These are phyloP conservation scores for Aspergillus nanangensis DNA, from an alignment of 495 filamentous ascomycete species.

Conservation along the genomic window DNA sequence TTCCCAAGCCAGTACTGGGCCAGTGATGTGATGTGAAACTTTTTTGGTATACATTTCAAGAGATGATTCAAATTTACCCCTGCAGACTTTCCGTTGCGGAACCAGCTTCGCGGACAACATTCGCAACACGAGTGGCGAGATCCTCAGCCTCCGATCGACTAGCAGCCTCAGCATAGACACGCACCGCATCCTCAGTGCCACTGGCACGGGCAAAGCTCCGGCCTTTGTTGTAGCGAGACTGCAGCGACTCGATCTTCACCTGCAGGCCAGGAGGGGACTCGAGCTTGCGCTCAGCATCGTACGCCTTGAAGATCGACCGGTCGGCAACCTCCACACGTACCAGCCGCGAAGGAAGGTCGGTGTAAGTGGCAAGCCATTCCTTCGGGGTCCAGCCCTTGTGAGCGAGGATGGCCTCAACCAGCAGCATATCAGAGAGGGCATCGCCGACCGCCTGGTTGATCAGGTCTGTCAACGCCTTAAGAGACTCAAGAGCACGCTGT, in stretches of 20 bases:
- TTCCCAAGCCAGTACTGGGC: no score
- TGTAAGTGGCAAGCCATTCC: conserved; percentile 92
- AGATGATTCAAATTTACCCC: conserved; percentile 7
- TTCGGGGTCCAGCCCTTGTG: conserved; percentile 88
- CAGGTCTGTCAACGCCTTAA: conserved; percentile 75
- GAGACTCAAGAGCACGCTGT: conserved; percentile 73
- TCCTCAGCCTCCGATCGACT: conserved; percentile 81
- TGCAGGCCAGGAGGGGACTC: conserved; percentile 76
- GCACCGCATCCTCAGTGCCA: conserved; percentile 92
- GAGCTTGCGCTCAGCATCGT: conserved; percentile 85
- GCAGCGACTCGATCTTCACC: conserved; percentile 75
- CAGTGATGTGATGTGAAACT: no score
- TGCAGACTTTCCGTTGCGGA: conserved; percentile 19
- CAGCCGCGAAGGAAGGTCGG: conserved; percentile 93
- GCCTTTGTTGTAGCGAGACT: conserved; percentile 87
- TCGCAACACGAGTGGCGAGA: conserved; percentile 74
- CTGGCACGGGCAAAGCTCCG: conserved; percentile 87
- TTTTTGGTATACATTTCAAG: no score
- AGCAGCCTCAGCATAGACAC: conserved; percentile 96
- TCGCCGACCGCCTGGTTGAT: conserved; percentile 99
- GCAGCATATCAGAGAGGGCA: conserved; percentile 90
- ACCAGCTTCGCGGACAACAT: conserved; percentile 55
- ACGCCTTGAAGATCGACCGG: conserved; percentile 81
- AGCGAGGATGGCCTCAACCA: conserved; percentile 92
- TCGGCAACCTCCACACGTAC: conserved; percentile 85